Evolutionary conservation across 768 basidiomycete species (phyloP), one percentile per base, ranked within the genome.

Genomic region (Rhizopogon sp.): DNA sequence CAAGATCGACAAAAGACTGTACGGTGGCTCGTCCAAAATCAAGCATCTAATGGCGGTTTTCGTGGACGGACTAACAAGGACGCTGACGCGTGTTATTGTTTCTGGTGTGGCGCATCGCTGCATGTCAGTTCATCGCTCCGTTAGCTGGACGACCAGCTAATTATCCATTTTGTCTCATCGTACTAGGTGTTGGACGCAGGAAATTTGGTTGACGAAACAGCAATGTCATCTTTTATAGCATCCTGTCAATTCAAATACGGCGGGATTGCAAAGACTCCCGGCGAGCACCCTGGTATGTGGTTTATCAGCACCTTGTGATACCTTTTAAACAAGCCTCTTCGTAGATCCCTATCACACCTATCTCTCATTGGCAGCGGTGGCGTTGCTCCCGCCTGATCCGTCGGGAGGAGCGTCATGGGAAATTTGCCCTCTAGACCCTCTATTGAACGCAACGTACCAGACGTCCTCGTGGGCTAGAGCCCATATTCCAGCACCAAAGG

Each of bases 261-360:
- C 0, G 96, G 96, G 0, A 87, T 98, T 50, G 80, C 87, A 0
- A 97, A 98, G 64, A 82, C 83, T 0, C 90, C 90, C 0, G 85
- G 81, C 16, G 89, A 91, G 58, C 76, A 75, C 59, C 85, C 95
- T 55, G 93, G 93, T 93, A 55, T 57, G 75, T 55, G 10, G 17
- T 37, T 14, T 43, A 40, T 25, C 11, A 37, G 16, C 39, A 7
- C 13, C 28, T 46, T 6, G 40, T 42, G 40, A 29, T 5, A 16
- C 16, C 39, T 41, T 39, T 5, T 11, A 43, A 7, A 25, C 54
- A 68, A 51, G 64, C 59, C 13, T 42, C 29, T 42, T 57, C 33
- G 22, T 63, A 88, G 96, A 99, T 73, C 93, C 96, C 0, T 96
- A 93, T 64, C 96, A 99, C 63, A 97, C 95, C 0, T 98, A 98